Evolutionary conservation across 345 rosid species (phyloP).

Genomic region (Citrus unshiu): DNA sequence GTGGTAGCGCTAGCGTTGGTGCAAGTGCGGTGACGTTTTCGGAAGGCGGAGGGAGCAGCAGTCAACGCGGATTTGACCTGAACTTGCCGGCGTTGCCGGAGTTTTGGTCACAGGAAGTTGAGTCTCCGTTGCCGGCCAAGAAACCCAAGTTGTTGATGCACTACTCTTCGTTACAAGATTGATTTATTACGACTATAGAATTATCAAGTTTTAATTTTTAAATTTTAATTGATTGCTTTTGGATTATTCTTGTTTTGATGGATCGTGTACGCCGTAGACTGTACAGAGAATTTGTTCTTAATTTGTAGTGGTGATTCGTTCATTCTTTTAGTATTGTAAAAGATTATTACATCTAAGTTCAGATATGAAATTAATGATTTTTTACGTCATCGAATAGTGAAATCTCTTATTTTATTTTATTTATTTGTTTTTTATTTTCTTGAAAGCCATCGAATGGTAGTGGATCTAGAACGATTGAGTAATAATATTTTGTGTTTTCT

Average conservation of each 20-base stretch:
- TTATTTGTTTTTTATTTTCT: no score
- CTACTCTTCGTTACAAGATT: not conserved
- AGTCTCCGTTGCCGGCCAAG: slow-evolving; percentile 64
- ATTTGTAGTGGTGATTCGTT: slow-evolving; percentile 22
- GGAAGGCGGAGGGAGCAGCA: slow-evolving; percentile 31
- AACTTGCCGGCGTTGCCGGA: slow-evolving; percentile 85
- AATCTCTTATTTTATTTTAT: no score
- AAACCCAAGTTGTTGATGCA: slow-evolving; percentile 47
- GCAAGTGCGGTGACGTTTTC: slow-evolving; percentile 43
- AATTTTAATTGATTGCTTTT: not conserved
- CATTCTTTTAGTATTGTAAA: not conserved
- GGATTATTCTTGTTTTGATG: slow-evolving; percentile 1
- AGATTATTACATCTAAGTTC: not conserved
- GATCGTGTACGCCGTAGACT: slow-evolving; percentile 8
- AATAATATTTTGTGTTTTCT: no score
- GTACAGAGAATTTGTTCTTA: slow-evolving; percentile 31
- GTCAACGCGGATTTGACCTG: slow-evolving; percentile 69
- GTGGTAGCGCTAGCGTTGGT: slow-evolving; percentile 19
- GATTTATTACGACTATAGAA: not conserved
- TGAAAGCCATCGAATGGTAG: no score
- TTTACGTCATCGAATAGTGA: not conserved
- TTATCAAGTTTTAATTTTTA: not conserved
- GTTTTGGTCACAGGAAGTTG: slow-evolving; percentile 50
- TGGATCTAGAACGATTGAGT: no score
- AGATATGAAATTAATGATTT: not conserved